A percentile compares a stretch with the other conserved stretches of the same genome.
phyloP scores from a whole-genome alignment of 805 yeast species.

The Candida argentea region DNA sequence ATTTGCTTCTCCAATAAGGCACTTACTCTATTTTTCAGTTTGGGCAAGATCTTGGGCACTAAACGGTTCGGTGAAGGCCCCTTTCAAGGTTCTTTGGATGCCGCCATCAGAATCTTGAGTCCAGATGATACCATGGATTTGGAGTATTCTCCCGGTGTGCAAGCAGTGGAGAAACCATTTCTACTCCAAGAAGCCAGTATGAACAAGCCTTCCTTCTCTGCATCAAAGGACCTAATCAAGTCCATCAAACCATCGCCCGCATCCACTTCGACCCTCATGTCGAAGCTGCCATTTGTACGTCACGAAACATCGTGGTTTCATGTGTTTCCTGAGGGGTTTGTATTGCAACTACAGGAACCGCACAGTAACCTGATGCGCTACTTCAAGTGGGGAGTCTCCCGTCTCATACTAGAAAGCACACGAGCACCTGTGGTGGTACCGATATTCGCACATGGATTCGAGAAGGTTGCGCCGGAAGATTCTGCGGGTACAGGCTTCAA shows the following conservation, averaged over 20 bases:
- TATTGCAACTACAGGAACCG: constrained; percentile 74
- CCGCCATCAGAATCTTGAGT: constrained; percentile 67
- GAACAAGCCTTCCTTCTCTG: constrained; percentile 1
- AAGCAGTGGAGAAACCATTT: constrained; percentile 18
- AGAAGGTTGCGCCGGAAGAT: constrained; percentile 75
- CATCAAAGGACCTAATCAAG: constrained; percentile 11
- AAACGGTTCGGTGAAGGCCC: constrained; percentile 89
- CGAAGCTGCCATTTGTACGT: constrained; percentile 44
- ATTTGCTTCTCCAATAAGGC: constrained; percentile 61
- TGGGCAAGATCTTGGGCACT: constrained; percentile 84
- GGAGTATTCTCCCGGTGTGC: constrained; percentile 27
- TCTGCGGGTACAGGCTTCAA: constrained; percentile 41
- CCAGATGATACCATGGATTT: constrained; percentile 61
- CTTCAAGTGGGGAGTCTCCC: constrained; percentile 91
- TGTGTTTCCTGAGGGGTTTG: constrained; percentile 91
- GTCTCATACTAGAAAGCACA: constrained; percentile 74
- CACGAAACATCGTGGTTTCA: constrained; percentile 81
- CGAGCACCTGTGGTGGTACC: constrained; percentile 83
- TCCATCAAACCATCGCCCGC: constrained; percentile 19
- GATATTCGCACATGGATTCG: constrained; percentile 77
- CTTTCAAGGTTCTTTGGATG: constrained; percentile 83
- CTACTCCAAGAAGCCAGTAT: constrained; percentile 30
- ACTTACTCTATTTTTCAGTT: constrained; percentile 56
- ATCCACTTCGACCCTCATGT: constrained; percentile 17
- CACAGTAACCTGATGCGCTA: constrained; percentile 81